These are phyloP conservation scores for Ophiostoma sp. DNA, from an alignment of 2,329 filamentous ascomycete genomes.

Conservation along the genomic window DNA sequence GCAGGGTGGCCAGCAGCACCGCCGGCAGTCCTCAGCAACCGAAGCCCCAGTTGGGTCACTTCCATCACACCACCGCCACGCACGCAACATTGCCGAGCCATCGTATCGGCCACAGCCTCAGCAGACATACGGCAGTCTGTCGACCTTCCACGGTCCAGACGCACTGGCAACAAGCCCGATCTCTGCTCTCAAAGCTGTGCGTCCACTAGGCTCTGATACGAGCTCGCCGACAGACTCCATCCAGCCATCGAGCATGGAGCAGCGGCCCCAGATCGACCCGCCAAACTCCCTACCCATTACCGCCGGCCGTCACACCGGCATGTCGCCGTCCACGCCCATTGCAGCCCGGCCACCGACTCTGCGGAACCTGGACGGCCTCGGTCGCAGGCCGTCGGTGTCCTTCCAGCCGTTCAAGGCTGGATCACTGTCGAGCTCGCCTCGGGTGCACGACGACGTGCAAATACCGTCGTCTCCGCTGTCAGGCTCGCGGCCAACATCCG, in stretches of 20 bases:
- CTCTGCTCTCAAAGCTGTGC: constrained; percentile 69
- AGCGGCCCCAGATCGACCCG: constrained; percentile 33
- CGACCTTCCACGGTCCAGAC: constrained; percentile 79
- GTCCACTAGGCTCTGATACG: constrained; percentile 54
- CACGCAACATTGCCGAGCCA: constrained; percentile 49
- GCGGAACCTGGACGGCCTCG: constrained; percentile 47
- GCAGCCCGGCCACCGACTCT: constrained; percentile 34
- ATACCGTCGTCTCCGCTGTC: constrained; percentile 48
- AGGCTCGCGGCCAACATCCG: constrained; percentile 43
- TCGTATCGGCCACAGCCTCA: constrained; percentile 32
- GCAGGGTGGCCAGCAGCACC: constrained; percentile 17
- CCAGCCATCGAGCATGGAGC: constrained; percentile 41
- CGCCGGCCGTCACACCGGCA: constrained; percentile 23
- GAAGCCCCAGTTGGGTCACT: constrained; percentile 56
- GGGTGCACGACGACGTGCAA: constrained; percentile 46
- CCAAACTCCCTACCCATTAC: constrained; percentile 51
- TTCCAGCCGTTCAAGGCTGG: constrained; percentile 97
- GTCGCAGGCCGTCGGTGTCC: constrained; percentile 73
- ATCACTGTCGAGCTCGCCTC: constrained; percentile 83
- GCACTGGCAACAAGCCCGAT: constrained; percentile 78
- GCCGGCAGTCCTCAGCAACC: constrained; percentile 43
- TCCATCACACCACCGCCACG: constrained; percentile 56
- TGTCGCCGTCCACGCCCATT: constrained; percentile 25
- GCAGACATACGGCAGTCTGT: constrained; percentile 82
- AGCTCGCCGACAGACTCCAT: constrained; percentile 52